Conservation (phyloP, 2,329 filamentous ascomycete genomes). For the Apiospora malaysiana region DNA sequence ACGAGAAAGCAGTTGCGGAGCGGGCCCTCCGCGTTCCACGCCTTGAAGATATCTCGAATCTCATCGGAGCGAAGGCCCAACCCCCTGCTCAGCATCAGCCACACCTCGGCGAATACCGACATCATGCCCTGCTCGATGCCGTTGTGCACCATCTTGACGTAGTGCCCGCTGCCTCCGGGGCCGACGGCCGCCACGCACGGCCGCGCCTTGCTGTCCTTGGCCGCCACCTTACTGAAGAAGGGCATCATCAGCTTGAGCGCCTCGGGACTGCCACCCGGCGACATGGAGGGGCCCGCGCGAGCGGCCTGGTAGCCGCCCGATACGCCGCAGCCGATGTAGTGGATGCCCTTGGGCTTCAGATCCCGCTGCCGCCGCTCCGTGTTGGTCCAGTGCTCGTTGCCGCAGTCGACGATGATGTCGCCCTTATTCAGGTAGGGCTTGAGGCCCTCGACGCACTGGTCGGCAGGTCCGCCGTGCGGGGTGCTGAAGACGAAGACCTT, state of each 20-base stretch:
- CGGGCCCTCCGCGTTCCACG: conserved; percentile 66
- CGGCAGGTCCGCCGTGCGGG: conserved; percentile 50
- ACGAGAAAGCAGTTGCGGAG: conserved; percentile 66
- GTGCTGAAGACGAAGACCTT: conserved; percentile 59
- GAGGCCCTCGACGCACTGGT: conserved; percentile 44
- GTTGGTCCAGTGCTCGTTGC: conserved; percentile 70
- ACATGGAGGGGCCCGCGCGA: conserved; percentile 69
- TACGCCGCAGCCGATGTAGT: conserved; percentile 72
- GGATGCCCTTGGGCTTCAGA: conserved; percentile 61
- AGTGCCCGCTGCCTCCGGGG: conserved; percentile 69
- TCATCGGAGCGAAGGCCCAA: conserved; percentile 65
- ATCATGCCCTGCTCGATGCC: conserved; percentile 78
- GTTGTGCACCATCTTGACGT: conserved; percentile 79
- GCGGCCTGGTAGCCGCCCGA: conserved; percentile 72
- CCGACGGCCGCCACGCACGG: conserved; percentile 68
- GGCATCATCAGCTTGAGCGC: conserved; percentile 65
- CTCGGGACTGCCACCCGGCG: conserved; percentile 64
- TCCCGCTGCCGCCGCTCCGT: conserved; percentile 68
- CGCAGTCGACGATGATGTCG: conserved; percentile 72
- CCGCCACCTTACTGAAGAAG: conserved; percentile 64
- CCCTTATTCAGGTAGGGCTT: conserved; percentile 58
- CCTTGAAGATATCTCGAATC: conserved; percentile 62
- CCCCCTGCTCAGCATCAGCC: conserved; percentile 65
- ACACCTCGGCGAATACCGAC: conserved; percentile 67
- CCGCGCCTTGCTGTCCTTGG: conserved; percentile 63